Percentiles rank a stretch among this genome's conserved stretches.
phyloP scores from a whole-genome alignment of 352 stramenopile species.

The Peronosclerospora sorghi region DNA sequence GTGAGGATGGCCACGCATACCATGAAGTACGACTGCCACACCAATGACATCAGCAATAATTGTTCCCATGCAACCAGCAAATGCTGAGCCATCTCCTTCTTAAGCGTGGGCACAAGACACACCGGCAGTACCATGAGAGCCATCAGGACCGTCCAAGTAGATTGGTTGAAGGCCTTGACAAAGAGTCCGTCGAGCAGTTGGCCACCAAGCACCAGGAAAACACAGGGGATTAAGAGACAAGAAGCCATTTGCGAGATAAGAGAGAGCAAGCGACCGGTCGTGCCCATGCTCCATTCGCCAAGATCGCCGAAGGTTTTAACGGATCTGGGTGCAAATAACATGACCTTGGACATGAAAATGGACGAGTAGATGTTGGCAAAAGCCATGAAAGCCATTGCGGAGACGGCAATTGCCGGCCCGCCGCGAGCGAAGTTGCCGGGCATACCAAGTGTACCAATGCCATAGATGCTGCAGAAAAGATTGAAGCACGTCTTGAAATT shows the following conservation, averaged over 20 bases:
- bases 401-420: constrained; percentile 25
- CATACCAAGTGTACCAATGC: constrained; percentile 50
- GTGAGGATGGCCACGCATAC: constrained; percentile 34
- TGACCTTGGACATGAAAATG: constrained; percentile 35
- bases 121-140: constrained; percentile 33
- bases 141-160: constrained; percentile 53
- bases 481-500: constrained; percentile 33
- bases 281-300: constrained; percentile 43
- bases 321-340: constrained; percentile 32
- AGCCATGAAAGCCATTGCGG: constrained; percentile 46
- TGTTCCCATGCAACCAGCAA: constrained; percentile 41
- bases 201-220: constrained; percentile 14
- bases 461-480: constrained; percentile 43
- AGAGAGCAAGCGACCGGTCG: constrained; percentile 31
- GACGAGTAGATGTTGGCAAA: constrained; percentile 51
- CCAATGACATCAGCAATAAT: constrained; percentile 42
- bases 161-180: constrained; percentile 26
- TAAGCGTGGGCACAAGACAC: constrained; percentile 20
- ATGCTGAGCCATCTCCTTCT: constrained; percentile 32
- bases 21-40: constrained; percentile 31
- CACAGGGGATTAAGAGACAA: constrained; percentile 25
- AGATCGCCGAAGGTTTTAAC: constrained; percentile 51
- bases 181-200: constrained; percentile 37
- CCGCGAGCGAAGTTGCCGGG: constrained; percentile 40
- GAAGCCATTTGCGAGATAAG: constrained; percentile 40